Evolutionary conservation across 371 early-diverging fungal genomes (phyloP), one percentile per base, ranked within the genome.

Genomic region (Zancudomyces culisetae): DNA sequence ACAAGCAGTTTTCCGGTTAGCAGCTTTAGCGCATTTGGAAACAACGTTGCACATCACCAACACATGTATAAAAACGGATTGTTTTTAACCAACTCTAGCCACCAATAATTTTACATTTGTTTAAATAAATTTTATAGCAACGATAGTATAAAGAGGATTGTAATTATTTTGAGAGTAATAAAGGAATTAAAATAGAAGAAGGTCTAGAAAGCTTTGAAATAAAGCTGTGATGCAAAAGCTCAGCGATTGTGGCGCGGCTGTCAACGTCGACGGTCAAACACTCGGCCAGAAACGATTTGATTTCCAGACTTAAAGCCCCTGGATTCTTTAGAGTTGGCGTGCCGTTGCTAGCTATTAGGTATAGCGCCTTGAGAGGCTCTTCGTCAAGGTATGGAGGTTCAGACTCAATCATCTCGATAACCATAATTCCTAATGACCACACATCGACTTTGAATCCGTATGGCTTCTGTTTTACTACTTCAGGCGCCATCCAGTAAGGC

Each of bases 401-500:
- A 3, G 87, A 85, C 64, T 89, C 83, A 30, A 87, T 66, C 83
- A 90, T 83, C 64, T 95, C 93, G 55, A 92, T 90, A 10, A 85
- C 76, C 77, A 95, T 85, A 58, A 98, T 95, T 4, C 95, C 98
- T 10, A 96, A 67, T 8, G 88, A 85, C 99, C 99, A 99, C 24
- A 95, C 80, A 62, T 99, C 99, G 27, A 90, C 90, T 59, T 85
- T 86, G 45, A 84, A 81, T 0, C 90, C 90, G 60, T 95, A 95
- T 63, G 85, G 89, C 60, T 87, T 87, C 39, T 84, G 75, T 20
- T 78, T 86, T 2, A 97, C 93, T 1, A 94, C 89, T 65, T 91
- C 94, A 4, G 93, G 95, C n/a, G 94, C 92, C 87, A 98, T 90
- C 87, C 89, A 88, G 68, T 90, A 88, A 3, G 88, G 88, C 20